A percentile compares a stretch with the other conserved stretches of the same genome.
Evolutionary conservation across 805 yeast genomes (phyloP).

Genomic region (Ogataea minuta): DNA sequence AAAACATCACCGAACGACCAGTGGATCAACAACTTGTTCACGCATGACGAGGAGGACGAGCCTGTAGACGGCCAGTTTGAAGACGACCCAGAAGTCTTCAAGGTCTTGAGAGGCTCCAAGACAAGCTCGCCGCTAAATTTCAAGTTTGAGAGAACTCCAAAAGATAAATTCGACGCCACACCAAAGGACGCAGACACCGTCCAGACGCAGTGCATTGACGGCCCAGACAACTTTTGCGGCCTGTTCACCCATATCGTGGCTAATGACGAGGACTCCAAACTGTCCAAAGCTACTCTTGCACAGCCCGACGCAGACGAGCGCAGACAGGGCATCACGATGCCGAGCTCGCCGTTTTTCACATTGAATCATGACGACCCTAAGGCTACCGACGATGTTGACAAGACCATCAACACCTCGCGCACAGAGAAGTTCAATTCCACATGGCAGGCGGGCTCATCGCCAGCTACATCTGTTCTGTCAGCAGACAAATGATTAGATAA

Average conservation of each 20-base stretch:
- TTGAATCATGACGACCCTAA: slow-evolving; percentile 16
- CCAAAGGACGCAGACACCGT: slow-evolving; percentile 29
- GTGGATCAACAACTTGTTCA: slow-evolving; percentile 33
- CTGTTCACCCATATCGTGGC: slow-evolving; percentile 9
- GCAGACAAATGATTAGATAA: slow-evolving; percentile 13
- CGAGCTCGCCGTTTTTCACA: slow-evolving; percentile 34
- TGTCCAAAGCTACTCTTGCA: neutral
- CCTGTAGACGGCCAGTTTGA: slow-evolving; percentile 18
- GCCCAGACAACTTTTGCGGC: slow-evolving; percentile 13
- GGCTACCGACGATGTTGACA: slow-evolving; percentile 16
- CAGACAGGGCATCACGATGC: slow-evolving; percentile 27
- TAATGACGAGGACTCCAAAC: slow-evolving; percentile 1
- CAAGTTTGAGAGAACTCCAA: slow-evolving; percentile 33
- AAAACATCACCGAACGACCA: slow-evolving; percentile 24
- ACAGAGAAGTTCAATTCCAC: slow-evolving; percentile 23
- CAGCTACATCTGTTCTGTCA: slow-evolving; percentile 26
- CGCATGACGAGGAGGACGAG: slow-evolving; percentile 27
- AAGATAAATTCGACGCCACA: slow-evolving; percentile 27
- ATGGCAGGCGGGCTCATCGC: slow-evolving; percentile 30
- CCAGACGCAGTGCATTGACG: slow-evolving; percentile 24
- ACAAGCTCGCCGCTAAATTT: slow-evolving; percentile 17
- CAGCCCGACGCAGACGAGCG: slow-evolving; percentile 7
- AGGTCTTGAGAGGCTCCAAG: slow-evolving; percentile 21
- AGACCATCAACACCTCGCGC: slow-evolving; percentile 22
- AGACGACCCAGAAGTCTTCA: slow-evolving; percentile 28